Evolutionary conservation across 805 yeast species (phyloP), one percentile per base, ranked within the genome.

Genomic region (Zygotorulaspora chibaensis): DNA sequence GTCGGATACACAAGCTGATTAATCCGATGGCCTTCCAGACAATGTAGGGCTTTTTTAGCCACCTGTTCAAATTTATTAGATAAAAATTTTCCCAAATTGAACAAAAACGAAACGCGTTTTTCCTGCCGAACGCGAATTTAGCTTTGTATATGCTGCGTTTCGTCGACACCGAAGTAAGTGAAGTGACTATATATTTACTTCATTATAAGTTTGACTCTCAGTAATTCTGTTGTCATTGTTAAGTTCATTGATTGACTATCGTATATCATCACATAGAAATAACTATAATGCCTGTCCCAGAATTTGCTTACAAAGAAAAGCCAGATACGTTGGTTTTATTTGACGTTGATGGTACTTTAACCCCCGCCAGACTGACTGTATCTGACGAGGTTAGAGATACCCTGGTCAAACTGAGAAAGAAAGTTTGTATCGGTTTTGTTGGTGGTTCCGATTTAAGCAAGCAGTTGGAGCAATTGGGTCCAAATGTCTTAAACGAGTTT

Each of bases 341-440:
- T 72, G 99, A 93, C 63, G 99, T 93, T 57, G 99, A 93, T 68
- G 99, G 97, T 56, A 93, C 99, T 47, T 78, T 93, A 69, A 91
- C 98, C 35, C 99, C 98, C 57, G 98, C 99, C 45, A 88, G 99
- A 76, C 79, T 83, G 66, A 68, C 64, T 33, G 71, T 85, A 58
- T 81, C 89, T 51, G 78, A 80, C 61, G 96, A 89, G 70, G 84
- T 93, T 83, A 79, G 73, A 64, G 69, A 77, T 53, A 72, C 85
- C 35, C 79, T 93, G 61, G 66, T 69, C 51, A 79, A 83, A 57
- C 80, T 93, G 66, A 85, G 96, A 74, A 76, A 88, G 75, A 90
- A 91, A 76, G 91, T 80, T 59, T 96, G 86, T 43, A 80, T 93
- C 73, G 99, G 99, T 47, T 93, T 89, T 62, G 99, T 93, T 54